phyloP scores from a whole-genome alignment of 2,329 filamentous ascomycete species.

The Dryadomyces sulphureus region DNA sequence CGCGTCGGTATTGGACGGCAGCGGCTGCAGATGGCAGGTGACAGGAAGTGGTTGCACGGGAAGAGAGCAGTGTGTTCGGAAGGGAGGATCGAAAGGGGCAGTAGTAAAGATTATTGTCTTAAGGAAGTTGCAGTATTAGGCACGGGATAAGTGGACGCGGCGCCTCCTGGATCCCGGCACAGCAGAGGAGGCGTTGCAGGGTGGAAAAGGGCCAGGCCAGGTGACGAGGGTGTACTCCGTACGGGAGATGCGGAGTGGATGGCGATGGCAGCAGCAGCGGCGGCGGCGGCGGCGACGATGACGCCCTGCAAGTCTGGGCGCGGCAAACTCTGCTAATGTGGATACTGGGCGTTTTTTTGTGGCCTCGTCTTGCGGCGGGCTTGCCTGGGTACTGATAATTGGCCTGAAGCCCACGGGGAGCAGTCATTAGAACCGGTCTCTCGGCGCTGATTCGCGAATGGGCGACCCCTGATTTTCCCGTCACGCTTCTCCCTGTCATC shows the following conservation, averaged over 20 bases:
- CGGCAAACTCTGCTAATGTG: too few relatives aligned
- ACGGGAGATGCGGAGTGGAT: neutral
- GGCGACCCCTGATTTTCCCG: slow-evolving; percentile 5
- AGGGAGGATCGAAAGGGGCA: neutral
- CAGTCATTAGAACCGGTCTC: neutral
- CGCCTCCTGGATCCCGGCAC: neutral
- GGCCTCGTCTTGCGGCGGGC: neutral
- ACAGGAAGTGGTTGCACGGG: neutral
- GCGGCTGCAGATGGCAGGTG: neutral
- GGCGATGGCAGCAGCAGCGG: neutral
- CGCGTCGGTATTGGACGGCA: too few relatives aligned
- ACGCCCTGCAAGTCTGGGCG: neutral
- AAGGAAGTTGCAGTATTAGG: neutral
- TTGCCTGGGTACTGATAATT: neutral
- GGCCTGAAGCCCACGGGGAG: too few relatives aligned
- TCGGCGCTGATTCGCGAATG: slow-evolving; percentile 7
- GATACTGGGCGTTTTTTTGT: neutral
- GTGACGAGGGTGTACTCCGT: too few relatives aligned
- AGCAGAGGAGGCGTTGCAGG: neutral
- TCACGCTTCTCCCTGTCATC: neutral
- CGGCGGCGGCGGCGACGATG: neutral
- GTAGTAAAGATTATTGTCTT: neutral
- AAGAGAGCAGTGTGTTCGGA: neutral
- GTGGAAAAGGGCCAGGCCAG: too few relatives aligned
- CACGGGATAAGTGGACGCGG: neutral